Evolutionary conservation across 352 stramenopile genomes (phyloP), one percentile per base, ranked within the genome.

Genomic region (Hyaloperonospora brassicae): DNA sequence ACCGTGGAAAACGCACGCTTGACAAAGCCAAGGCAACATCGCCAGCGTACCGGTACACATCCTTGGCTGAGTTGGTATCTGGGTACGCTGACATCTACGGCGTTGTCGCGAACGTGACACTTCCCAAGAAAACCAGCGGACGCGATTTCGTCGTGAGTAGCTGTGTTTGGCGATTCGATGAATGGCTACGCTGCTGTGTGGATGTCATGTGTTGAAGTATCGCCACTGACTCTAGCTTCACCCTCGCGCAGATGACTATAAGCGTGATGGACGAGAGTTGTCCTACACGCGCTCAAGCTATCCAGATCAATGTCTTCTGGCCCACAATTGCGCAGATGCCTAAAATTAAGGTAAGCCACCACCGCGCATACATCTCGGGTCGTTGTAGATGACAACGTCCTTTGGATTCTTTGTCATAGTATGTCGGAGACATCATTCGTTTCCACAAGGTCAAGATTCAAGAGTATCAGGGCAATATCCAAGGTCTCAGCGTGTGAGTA

Each of bases 371-470:
- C 27, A 8, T 34, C 27, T 9, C 30, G 17, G 5, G 10, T 47
- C n/a, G 42, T 12, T 25, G 2, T 21, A 13, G 35, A 21, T 58
- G 8, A 49, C 36, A 36, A 39, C 43, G 17, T 47, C 9, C 42
- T 4, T 7, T 14, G 5, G 57, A 47, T 52, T 17, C 4, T 34
- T 21, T 39, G 4, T 35, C n/a, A 31, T 47, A 91, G 80, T 75
- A 72, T 36, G 73, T 86, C 22, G 81, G 81, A 36, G 81, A 91
- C 46, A 67, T 91, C 38, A 78, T 91, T 53, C 81, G 81, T 5
- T 87, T 91, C 59, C 81, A 91, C 64, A 79, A 82, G 42, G 59
- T 88, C 0, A 61, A 69, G n/a, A 77, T 91, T 38, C 84, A 89
- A 39, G 63, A 70, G 8, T 87, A 79, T 42, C 61, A 76, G 30